Evolutionary conservation across 2,329 filamentous ascomycete genomes (phyloP).

Genomic region (Venturia effusa): DNA sequence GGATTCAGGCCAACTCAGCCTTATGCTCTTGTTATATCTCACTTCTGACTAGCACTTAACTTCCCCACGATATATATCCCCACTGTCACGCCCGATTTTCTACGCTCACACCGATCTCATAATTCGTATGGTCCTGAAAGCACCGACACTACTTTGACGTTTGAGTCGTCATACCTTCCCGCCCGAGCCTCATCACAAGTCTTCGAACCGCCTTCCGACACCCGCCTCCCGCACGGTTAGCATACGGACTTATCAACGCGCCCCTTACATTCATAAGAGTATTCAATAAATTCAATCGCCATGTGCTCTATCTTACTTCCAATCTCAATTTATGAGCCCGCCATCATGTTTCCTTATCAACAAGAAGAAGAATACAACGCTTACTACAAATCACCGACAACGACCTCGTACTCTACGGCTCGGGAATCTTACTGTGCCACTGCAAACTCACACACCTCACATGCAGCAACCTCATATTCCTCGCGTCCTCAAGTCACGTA

Average conservation of each 20-base stretch:
- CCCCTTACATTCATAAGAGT: neutral
- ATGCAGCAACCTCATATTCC: neutral
- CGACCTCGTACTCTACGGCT: neutral
- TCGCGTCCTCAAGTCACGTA: neutral
- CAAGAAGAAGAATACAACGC: slow-evolving; percentile 1
- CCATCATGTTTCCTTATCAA: slow-evolving; percentile 3
- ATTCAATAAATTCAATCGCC: neutral
- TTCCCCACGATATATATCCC: neutral
- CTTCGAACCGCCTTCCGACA: neutral
- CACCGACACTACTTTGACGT: neutral
- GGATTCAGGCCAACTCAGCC: slow-evolving; percentile 7
- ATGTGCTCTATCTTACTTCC: slow-evolving; percentile 3
- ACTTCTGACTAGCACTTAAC: neutral
- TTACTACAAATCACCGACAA: neutral
- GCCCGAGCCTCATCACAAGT: neutral
- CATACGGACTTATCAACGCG: neutral
- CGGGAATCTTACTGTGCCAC: neutral
- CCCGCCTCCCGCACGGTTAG: neutral
- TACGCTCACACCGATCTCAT: neutral
- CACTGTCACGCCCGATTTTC: neutral
- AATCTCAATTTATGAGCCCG: neutral
- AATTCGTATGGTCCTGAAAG: neutral
- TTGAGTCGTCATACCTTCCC: slow-evolving; percentile 2
- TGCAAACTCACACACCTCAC: neutral
- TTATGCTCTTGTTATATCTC: slow-evolving; percentile 3